Conservation (phyloP, 352 stramenopile genomes). For the Pythium guiyangense region DNA sequence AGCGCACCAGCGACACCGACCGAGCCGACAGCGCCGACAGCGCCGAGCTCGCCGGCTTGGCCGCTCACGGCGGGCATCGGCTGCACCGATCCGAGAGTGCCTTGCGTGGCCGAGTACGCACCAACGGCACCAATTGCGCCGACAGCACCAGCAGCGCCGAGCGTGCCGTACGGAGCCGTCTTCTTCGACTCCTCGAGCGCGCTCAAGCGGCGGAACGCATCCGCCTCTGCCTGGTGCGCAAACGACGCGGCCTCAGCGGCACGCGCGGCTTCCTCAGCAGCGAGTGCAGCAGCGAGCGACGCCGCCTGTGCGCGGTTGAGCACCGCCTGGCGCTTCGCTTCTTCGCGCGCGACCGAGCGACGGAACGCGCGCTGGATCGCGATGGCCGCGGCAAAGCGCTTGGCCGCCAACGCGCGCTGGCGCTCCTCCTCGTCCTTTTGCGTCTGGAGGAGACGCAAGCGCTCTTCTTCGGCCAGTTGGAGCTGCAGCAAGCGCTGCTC, state of each 20-base stretch:
- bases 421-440: constrained; percentile 65
- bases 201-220: constrained; percentile 64
- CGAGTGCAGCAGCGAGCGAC: constrained; percentile 65
- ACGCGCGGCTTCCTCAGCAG: constrained; percentile 70
- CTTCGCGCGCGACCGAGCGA: constrained; percentile 53
- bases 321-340: constrained; percentile 62
- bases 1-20: constrained; percentile 68
- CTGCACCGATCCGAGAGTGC: constrained; percentile 67
- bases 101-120: constrained; percentile 41
- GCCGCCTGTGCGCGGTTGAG: constrained; percentile 66
- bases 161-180: constrained; percentile 35
- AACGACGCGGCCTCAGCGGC: constrained; percentile 66
- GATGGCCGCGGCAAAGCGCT: constrained; percentile 46
- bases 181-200: constrained; percentile 57
- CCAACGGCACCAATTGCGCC: constrained; percentile 48
- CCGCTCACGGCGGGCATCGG: constrained; percentile 53
- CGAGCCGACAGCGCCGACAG: constrained; percentile 69
- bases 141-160: constrained; percentile 55
- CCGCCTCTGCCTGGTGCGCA: constrained; percentile 70
- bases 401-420: constrained; percentile 50
- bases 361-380: constrained; percentile 74
- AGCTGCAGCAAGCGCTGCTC: constrained; percentile 61
- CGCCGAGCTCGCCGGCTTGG: constrained; percentile 72
- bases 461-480: constrained; percentile 68
- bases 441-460: constrained; percentile 43